Evolutionary conservation across 306 rosid species (phyloP), one percentile per base, ranked within the genome.

Genomic region (Fragaria iinumae): DNA sequence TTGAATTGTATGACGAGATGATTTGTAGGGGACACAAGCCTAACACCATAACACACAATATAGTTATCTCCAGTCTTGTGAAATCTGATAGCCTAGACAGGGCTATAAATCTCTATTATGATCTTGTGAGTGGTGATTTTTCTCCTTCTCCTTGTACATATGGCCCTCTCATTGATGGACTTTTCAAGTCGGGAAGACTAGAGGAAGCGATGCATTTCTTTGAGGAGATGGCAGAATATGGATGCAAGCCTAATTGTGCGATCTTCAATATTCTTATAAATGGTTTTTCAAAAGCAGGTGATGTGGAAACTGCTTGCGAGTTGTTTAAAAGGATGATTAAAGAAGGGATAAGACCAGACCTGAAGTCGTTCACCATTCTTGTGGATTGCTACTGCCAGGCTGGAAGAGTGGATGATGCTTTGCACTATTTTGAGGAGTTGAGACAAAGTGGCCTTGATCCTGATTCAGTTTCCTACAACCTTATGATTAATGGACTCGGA

Each of bases 151-250:
- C 97, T 50, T 87, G 91, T 82, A 92, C 98, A 48, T 95, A 86
- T 74, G 98, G 97, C 49, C 98, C 98, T 76, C 89, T 94, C 63
- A 78, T 94, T 71, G 95, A 88, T 44, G 98, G 96, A 63, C 97
- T 92, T 82, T 68, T 85, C 74, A 94, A 94, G 88, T 88, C 83
- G 11, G 91, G 93, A 79, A 89, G 92, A 80, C 79, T 55, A 3
- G 97, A 92, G 43, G 93, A 94, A 83, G 98, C 95, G 48, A 85
- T 90, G 93, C 77, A 74, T 56, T 83, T 90, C 84, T 92, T 94
- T 39, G 90, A 89, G 76, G 97, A 90, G 86, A 95, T 92, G 97
- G 75, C 84, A 49, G 89, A 89, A 56, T 90, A 86, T 80, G 86
- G 87, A 74, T 92, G 97, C 84, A 80, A 86, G 73, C 96, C 97